phyloP scores from a whole-genome alignment of 176 grass and related monocot genomes.

The Oryza meyeriana region DNA sequence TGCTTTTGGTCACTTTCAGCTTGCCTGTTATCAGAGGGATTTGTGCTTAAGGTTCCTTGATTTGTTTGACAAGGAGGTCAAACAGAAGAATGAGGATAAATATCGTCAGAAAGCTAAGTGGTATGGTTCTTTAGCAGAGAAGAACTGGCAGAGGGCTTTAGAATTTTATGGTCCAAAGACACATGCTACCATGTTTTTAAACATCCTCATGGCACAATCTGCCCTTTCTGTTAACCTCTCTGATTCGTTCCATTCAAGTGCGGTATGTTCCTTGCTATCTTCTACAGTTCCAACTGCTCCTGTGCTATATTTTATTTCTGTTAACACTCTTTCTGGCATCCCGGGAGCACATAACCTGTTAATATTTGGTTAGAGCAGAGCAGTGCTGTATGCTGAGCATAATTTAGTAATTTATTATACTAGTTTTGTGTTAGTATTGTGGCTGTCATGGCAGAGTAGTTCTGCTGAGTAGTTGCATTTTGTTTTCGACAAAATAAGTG shows the following conservation, averaged over 20 bases:
- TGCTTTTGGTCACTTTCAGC: conserved; percentile 88
- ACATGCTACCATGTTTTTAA: conserved; percentile 87
- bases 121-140: conserved; percentile 85
- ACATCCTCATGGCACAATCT: conserved; percentile 82
- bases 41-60: conserved; percentile 84
- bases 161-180: conserved; percentile 88
- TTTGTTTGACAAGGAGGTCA: conserved; percentile 68
- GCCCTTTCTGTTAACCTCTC: conserved; percentile 55
- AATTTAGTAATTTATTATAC: neutral
- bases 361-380: neutral
- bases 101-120: conserved; percentile 79
- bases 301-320: conserved; percentile 10
- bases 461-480: neutral
- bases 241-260: conserved; percentile 52
- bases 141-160: conserved; percentile 78
- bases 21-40: conserved; percentile 86
- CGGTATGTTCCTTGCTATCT: conserved; percentile 51
- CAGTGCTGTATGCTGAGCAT: neutral
- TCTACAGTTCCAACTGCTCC: neutral
- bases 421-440: neutral
- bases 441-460: neutral
- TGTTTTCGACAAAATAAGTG: neutral
- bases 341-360: neutral
- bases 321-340: conserved; percentile 2
- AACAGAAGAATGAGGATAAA: conserved; percentile 74